A percentile compares a stretch with the other conserved stretches of the same genome.
These are phyloP conservation scores for Trichoderma sp. DNA, from an alignment of 2,329 filamentous ascomycete species.

Conservation along the genomic window DNA sequence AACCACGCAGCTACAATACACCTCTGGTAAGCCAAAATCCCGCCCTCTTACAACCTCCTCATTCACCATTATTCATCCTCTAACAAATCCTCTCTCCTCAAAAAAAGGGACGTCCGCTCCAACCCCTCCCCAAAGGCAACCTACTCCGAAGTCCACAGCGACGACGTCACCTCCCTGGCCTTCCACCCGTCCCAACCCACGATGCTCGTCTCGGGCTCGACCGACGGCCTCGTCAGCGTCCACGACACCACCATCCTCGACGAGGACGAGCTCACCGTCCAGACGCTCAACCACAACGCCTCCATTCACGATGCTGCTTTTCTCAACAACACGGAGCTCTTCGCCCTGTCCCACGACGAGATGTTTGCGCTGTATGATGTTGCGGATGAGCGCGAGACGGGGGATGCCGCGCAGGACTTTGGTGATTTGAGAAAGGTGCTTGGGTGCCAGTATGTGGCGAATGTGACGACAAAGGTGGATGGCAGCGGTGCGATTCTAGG, in stretches of 20 bases:
- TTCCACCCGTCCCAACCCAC: slow-evolving; percentile 60
- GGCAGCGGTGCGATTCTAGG: slow-evolving; percentile 59
- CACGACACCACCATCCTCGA: slow-evolving; percentile 68
- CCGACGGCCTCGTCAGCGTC: slow-evolving; percentile 75
- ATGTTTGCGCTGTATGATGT: slow-evolving; percentile 70
- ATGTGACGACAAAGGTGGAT: slow-evolving; percentile 59
- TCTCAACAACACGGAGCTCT: slow-evolving; percentile 61
- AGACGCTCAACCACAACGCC: slow-evolving; percentile 74
- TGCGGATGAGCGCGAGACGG: slow-evolving; percentile 60
- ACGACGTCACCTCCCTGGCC: slow-evolving; percentile 59
- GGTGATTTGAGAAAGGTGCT: slow-evolving; percentile 67
- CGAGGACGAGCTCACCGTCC: slow-evolving; percentile 74
- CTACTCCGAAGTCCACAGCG: slow-evolving; percentile 65
- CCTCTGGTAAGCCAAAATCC: slow-evolving; percentile 49
- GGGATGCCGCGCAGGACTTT: slow-evolving; percentile 54
- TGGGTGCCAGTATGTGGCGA: slow-evolving; percentile 70
- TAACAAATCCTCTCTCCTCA: not conserved
- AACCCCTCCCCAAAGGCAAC: slow-evolving; percentile 46
- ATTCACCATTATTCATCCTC: not conserved
- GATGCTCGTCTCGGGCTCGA: slow-evolving; percentile 71
- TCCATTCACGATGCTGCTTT: slow-evolving; percentile 75
- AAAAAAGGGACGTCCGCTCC: slow-evolving; percentile 55
- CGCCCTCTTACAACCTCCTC: not conserved
- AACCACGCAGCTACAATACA: slow-evolving; percentile 60
- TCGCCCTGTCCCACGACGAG: slow-evolving; percentile 75